phyloP scores from a whole-genome alignment of 192 early-diverging fungal species.

The Backusella tuberculispora region DNA sequence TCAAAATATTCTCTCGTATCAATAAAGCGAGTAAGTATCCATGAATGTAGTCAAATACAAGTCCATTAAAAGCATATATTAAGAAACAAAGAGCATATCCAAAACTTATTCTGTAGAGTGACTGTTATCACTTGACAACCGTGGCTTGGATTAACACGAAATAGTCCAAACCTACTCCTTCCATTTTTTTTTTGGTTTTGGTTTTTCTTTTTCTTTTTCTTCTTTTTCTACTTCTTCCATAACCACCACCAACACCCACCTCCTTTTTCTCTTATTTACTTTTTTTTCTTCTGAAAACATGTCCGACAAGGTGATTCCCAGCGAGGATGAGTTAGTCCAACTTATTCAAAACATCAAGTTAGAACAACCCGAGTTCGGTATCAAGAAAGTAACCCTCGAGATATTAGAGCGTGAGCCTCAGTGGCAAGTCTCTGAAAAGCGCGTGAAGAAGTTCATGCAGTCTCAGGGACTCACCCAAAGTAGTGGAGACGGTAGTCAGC shows the following conservation, averaged over 20 bases:
- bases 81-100: not conserved
- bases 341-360: constrained; percentile 52
- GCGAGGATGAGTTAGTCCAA: constrained; percentile 39
- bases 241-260: not conserved
- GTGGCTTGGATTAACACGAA: constrained; percentile 3
- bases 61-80: not conserved
- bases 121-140: not conserved
- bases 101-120: not conserved
- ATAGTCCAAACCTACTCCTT: not conserved
- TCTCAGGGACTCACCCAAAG: constrained; percentile 44
- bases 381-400: constrained; percentile 50
- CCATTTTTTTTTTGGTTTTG: not conserved
- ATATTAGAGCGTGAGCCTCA: constrained; percentile 47
- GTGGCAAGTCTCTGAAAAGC: constrained; percentile 66
- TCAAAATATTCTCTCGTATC: too few relatives aligned
- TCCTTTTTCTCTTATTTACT: not conserved
- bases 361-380: constrained; percentile 54
- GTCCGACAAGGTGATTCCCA: constrained; percentile 32
- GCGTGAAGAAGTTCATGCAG: constrained; percentile 64
- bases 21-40: too few relatives aligned
- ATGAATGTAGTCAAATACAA: too few relatives aligned
- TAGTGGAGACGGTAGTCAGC: constrained; percentile 28
- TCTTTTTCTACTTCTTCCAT: not conserved
- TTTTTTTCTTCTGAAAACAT: not conserved
- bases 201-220: not conserved